Percentiles rank a stretch among this genome's conserved stretches.
These are phyloP conservation scores for Suhomyces sp. DNA, from an alignment of 805 yeast species.

Conservation along the genomic window DNA sequence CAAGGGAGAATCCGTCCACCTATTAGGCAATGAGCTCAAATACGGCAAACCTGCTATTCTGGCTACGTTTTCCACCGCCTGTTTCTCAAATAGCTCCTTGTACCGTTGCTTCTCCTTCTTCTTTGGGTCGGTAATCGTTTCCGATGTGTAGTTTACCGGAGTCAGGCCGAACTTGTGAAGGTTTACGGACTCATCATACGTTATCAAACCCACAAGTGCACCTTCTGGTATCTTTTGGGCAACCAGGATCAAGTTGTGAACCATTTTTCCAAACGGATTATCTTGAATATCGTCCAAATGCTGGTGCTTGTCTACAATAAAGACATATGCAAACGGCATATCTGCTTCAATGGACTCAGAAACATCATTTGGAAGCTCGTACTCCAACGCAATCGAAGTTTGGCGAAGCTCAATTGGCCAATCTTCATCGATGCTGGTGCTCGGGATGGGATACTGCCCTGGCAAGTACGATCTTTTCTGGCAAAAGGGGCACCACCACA, in stretches of 20 bases:
- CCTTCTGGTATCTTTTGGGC: conserved; percentile 16
- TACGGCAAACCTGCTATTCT: neutral
- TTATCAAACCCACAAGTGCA: conserved; percentile 20
- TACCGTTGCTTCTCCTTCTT: neutral
- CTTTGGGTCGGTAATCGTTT: neutral
- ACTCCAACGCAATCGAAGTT: conserved; percentile 28
- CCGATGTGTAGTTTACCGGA: neutral
- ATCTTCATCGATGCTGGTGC: conserved; percentile 11
- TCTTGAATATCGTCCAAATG: conserved; percentile 21
- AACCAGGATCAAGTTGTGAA: conserved; percentile 10
- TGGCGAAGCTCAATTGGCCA: conserved; percentile 29
- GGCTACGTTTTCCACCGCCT: conserved; percentile 1
- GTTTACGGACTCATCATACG: conserved; percentile 27
- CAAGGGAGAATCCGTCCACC: conserved; percentile 11
- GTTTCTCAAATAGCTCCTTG: conserved; percentile 4
- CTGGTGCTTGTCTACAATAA: conserved; percentile 31
- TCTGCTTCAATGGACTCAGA: conserved; percentile 7
- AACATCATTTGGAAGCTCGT: conserved; percentile 28
- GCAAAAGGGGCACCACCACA: conserved; percentile 43
- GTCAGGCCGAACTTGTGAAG: conserved; percentile 16
- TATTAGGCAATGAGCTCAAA: neutral
- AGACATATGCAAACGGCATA: conserved; percentile 15
- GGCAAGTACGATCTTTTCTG: conserved; percentile 22
- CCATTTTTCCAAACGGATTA: conserved; percentile 13
- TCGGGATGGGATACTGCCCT: conserved; percentile 13